Evolutionary conservation across 2,329 filamentous ascomycete species (phyloP), one percentile per base, ranked within the genome.

Genomic region (Trichoderma pleuroti): DNA sequence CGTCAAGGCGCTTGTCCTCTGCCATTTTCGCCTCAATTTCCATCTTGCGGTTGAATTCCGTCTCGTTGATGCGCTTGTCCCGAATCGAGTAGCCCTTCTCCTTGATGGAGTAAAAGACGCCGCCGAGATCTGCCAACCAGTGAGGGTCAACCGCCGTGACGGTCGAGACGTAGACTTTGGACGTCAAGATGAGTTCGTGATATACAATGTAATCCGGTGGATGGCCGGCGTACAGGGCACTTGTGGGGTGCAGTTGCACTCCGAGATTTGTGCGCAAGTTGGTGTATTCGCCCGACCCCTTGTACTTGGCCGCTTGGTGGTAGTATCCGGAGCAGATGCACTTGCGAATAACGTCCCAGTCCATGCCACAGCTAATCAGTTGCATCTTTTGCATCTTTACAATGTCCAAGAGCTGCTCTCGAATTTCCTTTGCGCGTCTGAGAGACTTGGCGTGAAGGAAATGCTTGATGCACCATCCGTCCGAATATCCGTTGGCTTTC

Each of bases 301-400:
- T 97, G 73, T 97, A 94, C 77, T 94, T 94, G 34, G 96, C 96
- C 7, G 96, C 96, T 83, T 99, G 96, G 78, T 98, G 95, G 82
- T 98, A 99, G 84, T 97, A 99, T 14, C 96, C 96, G 0, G 93
- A 94, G 84, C 97, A 99, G 78, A 99, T 97, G 80, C 95, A 98
- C 81, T 96, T 95, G 73, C 96, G 91, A 70, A 98, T 93, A 11
- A 97, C 85, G 79, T 99, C 97, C 92, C 96, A 98, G 82, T 99
- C 97, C 56, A 95, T 98, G 36, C 96, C 96, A 77, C 94, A 98
- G 80, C 92, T 94, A 56, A 90, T 84, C 76, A 98, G 87, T 66
- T 87, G 81, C 94, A 99, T 96, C 80, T 96, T 94, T 80, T 97
- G 94, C 84, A 93, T 91, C 75, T 90, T 91, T 90, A 98, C 96